phyloP scores from a whole-genome alignment of 345 rosid species.

The Boechera retrofracta region DNA sequence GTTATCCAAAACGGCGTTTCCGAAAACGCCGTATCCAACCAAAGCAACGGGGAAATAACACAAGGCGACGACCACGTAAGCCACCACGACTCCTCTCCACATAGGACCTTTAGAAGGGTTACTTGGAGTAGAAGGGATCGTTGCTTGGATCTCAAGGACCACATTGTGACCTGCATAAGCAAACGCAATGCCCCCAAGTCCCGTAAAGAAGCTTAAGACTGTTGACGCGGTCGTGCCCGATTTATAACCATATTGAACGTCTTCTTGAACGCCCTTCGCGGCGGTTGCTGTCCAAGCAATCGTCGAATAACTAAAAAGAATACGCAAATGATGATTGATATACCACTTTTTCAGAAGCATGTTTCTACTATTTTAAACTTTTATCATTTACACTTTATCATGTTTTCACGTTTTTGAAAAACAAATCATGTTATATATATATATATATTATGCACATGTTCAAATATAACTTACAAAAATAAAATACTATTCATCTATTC shows the following conservation, averaged over 20 bases:
- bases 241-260: conserved; percentile 48
- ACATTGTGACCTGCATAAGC: conserved; percentile 75
- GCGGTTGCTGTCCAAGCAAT: conserved; percentile 66
- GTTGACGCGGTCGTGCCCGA: conserved; percentile 47
- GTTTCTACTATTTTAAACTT: not conserved
- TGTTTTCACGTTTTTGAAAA: not conserved
- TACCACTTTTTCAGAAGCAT: not conserved
- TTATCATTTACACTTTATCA: not conserved
- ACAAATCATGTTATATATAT: not conserved
- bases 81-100: conserved; percentile 68
- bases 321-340: not conserved
- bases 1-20: conserved; percentile 66
- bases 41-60: conserved; percentile 76
- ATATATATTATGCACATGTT: not conserved
- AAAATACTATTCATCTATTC: not conserved
- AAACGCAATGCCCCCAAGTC: conserved; percentile 70
- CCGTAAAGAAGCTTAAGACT: conserved; percentile 54
- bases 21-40: conserved; percentile 58
- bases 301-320: conserved; percentile 56
- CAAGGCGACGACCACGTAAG: conserved; percentile 61
- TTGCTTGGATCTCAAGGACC: conserved; percentile 76
- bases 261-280: conserved; percentile 50
- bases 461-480: not conserved
- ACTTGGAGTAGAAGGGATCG: conserved; percentile 67
- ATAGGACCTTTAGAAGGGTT: conserved; percentile 73